These are phyloP conservation scores for Ophiocordyceps camponoti-rufipedis DNA, from an alignment of 2,329 filamentous ascomycete genomes.

Conservation along the genomic window DNA sequence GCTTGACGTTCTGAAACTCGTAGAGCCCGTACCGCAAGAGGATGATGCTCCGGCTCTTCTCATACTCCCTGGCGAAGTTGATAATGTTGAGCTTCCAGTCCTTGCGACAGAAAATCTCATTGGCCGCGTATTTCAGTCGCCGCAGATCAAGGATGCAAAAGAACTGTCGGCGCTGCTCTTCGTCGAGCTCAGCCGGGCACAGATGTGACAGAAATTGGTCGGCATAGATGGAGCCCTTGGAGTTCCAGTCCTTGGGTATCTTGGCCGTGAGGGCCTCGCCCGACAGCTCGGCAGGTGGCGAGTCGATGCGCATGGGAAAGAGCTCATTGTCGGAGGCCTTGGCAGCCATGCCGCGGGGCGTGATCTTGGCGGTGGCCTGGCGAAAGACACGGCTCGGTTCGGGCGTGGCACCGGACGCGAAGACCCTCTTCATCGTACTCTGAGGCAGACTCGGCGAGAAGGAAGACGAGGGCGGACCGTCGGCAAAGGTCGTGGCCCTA, in stretches of 20 bases:
- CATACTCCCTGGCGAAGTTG: constrained; percentile 46
- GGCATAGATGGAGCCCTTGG: constrained; percentile 37
- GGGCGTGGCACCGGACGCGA: constrained; percentile 25
- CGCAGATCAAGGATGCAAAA: constrained; percentile 45
- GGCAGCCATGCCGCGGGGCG: constrained; percentile 29
- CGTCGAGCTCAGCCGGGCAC: constrained; percentile 37
- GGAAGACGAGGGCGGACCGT: constrained; percentile 11
- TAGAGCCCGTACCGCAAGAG: constrained; percentile 43
- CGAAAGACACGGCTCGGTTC: constrained; percentile 23
- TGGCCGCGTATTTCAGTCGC: constrained; percentile 40
- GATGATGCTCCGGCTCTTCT: constrained; percentile 43
- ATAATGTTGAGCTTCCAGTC: constrained; percentile 44
- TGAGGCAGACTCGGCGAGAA: constrained; percentile 28
- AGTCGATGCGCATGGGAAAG: constrained; percentile 40
- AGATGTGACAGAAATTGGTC: constrained; percentile 39
- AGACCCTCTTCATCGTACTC: constrained; percentile 27
- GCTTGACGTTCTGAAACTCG: constrained; percentile 43
- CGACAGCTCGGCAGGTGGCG: constrained; percentile 35
- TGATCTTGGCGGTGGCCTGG: constrained; percentile 26
- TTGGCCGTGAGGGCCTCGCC: constrained; percentile 35
- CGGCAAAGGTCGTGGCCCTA: constrained; percentile 17
- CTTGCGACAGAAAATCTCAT: constrained; percentile 41
- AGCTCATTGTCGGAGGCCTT: constrained; percentile 30
- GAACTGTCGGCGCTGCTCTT: constrained; percentile 41
- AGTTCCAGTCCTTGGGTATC: constrained; percentile 31